A percentile compares a stretch with the other conserved stretches of the same genome.
Conservation (phyloP, 768 basidiomycete genomes). For the Paxillus involutus region DNA sequence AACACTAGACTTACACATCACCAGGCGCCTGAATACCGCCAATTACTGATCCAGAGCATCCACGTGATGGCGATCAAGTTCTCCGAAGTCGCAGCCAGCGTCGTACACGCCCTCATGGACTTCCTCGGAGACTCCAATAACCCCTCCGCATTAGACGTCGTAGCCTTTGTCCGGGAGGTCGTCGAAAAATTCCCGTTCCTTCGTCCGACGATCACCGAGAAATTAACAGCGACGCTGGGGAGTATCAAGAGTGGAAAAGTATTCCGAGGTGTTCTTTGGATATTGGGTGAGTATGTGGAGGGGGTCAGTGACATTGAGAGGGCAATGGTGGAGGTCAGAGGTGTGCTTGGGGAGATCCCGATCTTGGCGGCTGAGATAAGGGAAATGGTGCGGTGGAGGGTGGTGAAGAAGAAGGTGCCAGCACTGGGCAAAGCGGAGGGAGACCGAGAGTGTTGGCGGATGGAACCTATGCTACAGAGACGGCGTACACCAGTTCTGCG, state of each 20-base stretch:
- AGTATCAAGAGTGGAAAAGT: constrained; percentile 97
- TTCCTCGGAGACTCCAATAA: constrained; percentile 72
- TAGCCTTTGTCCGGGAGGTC: constrained; percentile 41
- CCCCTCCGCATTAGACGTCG: no score
- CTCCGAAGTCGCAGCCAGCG: constrained; percentile 94
- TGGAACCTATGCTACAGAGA: constrained; percentile 97
- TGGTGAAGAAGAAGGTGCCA: constrained; percentile 42
- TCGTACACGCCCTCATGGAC: constrained; percentile 79
- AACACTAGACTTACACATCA: no score
- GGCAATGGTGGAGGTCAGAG: constrained; percentile 76
- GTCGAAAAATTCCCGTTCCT: constrained; percentile 96
- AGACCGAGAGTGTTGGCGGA: constrained; percentile 87
- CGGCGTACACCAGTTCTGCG: constrained; percentile 71
- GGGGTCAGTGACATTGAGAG: constrained; percentile 45
- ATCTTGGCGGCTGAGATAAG: constrained; percentile 90
- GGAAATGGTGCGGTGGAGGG: constrained; percentile 48
- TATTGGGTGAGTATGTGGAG: constrained; percentile 91
- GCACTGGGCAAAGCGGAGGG: constrained; percentile 38
- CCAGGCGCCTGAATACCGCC: constrained; percentile 91
- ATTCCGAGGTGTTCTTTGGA: constrained; percentile 98
- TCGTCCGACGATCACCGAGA: constrained; percentile 78
- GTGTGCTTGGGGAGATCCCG: constrained; percentile 94
- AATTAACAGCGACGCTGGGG: constrained; percentile 74
- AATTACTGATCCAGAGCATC: constrained; percentile 95
- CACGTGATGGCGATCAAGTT: constrained; percentile 96